Evolutionary conservation across 1,284 basidiomycete genomes (phyloP), one percentile per base, ranked within the genome.

Genomic region (Austroboletus olivaceoglutinosus): DNA sequence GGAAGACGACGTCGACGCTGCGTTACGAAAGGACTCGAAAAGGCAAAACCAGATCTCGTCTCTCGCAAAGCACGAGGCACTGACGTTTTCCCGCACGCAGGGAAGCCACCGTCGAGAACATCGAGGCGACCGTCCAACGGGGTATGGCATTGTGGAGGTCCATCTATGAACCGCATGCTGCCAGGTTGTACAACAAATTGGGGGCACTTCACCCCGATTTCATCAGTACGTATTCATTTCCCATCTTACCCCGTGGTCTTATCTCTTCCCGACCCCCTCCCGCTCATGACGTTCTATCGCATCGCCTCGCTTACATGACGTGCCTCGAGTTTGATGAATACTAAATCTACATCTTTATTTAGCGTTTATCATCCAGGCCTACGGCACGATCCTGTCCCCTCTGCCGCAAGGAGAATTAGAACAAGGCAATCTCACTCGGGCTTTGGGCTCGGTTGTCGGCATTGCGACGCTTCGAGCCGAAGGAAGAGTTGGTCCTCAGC

Each of bases 321-420:
- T 68, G 64, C 63, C 63, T 69, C 61, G 63, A 58, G 61, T 69
- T 59, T 60, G 61, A 69, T 68, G 53, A 53, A 58, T 59, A 49
- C 58, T 63, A 43, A 62, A 56, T 62, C 54, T 55, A 37, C 52
- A 21, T 54, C 53, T 49, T 67, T 54, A 44, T 69, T 69, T 55
- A 91, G 89, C 89, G 54, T 96, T 96, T 75, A 97, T 99, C 70
- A 90, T 98, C 74, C 85, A 92, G 70, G 83, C 85, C 54, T 99
- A 99, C 71, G 93, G 93, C 55, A 76, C 88, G 19, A 81, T 98
- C 18, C 85, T 98, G 58, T 76, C 91, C 48, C 91, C 89, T 61
- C 70, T 88, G 59, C 78, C 87, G 58, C 82, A 76, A 61, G 76
- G 70, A 55, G 76, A 82, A 73, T 68, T 66, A 58, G 80, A 85